These are phyloP conservation scores for Musa acuminata DNA, from an alignment of 176 grass and related monocot genomes.

Conservation along the genomic window DNA sequence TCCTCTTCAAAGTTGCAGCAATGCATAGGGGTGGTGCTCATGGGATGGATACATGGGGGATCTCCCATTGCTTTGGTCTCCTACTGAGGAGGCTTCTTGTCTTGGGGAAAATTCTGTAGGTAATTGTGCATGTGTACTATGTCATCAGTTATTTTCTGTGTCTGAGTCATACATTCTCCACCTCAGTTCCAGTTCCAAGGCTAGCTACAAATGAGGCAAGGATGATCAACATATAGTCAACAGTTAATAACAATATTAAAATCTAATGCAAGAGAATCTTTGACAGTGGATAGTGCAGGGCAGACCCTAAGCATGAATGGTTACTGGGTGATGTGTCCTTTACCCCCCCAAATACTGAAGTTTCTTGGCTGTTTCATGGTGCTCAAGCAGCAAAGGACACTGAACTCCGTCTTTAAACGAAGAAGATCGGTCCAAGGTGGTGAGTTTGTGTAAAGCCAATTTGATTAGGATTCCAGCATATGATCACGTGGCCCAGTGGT, in stretches of 20 bases:
- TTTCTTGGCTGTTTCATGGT: constrained; percentile 1
- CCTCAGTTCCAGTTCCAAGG: not conserved
- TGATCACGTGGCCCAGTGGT: too few species aligned
- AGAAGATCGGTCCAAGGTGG: too few species aligned
- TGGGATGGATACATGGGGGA: not conserved
- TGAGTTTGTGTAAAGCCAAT: too few species aligned
- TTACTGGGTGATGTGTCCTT: too few species aligned
- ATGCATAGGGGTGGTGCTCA: not conserved
- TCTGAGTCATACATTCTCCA: not conserved
- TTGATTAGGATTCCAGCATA: too few species aligned
- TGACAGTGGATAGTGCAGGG: not conserved
- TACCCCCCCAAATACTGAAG: not conserved
- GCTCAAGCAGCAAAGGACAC: not conserved
- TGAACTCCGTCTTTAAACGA: not conserved
- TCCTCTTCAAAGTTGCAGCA: not conserved
- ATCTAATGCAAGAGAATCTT: not conserved
- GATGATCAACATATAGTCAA: too few species aligned
- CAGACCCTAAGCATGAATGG: too few species aligned
- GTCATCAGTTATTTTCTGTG: not conserved
- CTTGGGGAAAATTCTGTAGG: too few species aligned
- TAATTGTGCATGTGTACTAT: too few species aligned
- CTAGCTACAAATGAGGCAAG: too few species aligned
- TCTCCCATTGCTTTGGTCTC: not conserved
- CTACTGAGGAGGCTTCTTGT: not conserved
- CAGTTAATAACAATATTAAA: not conserved